phyloP scores from a whole-genome alignment of 2,329 filamentous ascomycete species.

The Xylariomycetidae sp. region DNA sequence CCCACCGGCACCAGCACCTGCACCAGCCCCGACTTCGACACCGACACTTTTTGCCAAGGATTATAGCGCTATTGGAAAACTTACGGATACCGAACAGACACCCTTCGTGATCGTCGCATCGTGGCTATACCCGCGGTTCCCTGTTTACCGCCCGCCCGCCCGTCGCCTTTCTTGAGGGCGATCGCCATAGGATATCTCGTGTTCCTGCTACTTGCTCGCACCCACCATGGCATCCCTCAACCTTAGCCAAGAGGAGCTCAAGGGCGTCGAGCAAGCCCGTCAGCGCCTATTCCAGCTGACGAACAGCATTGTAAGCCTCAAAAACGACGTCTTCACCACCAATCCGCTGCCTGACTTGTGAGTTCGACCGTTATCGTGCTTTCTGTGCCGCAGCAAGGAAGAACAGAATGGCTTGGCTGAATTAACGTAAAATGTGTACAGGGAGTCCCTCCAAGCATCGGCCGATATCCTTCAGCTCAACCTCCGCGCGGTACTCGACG shows the following conservation, averaged over 20 bases:
- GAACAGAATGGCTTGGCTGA: too few relatives aligned
- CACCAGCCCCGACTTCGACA: too few relatives aligned
- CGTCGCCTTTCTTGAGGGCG: too few relatives aligned
- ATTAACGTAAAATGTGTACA: conserved; percentile 27
- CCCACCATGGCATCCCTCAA: conserved; percentile 37
- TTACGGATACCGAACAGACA: too few relatives aligned
- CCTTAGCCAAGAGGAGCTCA: conserved; percentile 54
- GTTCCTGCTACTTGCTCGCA: background rate
- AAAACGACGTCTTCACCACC: conserved; percentile 52
- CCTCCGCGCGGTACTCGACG: conserved; percentile 59
- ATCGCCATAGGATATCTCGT: background rate
- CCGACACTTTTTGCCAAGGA: too few relatives aligned
- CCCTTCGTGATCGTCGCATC: too few relatives aligned
- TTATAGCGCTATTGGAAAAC: too few relatives aligned
- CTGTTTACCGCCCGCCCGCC: too few relatives aligned
- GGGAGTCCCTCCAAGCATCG: conserved; percentile 66
- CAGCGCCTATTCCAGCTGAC: conserved; percentile 63
- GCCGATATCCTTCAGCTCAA: conserved; percentile 66
- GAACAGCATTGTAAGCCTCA: conserved; percentile 59
- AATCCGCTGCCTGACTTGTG: conserved; percentile 65
- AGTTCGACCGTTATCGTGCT: conserved; percentile 13
- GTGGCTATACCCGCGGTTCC: too few relatives aligned
- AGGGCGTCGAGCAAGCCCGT: conserved; percentile 64
- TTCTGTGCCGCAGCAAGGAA: conserved; percentile 2
- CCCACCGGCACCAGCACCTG: too few relatives aligned